Conservation (phyloP, 2,329 filamentous ascomycete species). For the Ascochyta koolunga region DNA sequence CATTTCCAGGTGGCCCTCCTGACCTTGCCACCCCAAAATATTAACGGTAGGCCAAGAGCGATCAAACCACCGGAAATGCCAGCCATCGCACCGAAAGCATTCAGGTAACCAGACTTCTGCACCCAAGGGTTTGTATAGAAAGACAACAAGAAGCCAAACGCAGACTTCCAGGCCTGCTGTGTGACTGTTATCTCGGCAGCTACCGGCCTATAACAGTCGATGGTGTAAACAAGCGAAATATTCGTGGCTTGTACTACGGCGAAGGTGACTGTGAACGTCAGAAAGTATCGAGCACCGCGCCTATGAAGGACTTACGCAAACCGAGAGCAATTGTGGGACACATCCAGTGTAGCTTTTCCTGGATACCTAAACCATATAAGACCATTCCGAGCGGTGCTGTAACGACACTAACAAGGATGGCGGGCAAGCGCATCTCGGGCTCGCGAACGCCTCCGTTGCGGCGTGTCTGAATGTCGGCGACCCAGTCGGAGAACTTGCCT, state of each 20-base stretch:
- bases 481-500: constrained; percentile 61
- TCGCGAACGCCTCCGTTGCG: constrained; percentile 61
- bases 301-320: constrained; percentile 45
- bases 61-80: constrained; percentile 56
- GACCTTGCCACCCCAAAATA: constrained; percentile 58
- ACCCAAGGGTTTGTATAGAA: constrained; percentile 69
- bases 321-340: constrained; percentile 61
- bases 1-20: constrained; percentile 58
- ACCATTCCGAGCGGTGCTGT: constrained; percentile 52
- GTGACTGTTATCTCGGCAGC: constrained; percentile 63
- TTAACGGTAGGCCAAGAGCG: constrained; percentile 58
- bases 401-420: constrained; percentile 50
- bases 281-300: not conserved
- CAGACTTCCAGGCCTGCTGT: constrained; percentile 61
- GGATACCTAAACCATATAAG: constrained; percentile 42
- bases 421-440: constrained; percentile 61
- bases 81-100: constrained; percentile 64
- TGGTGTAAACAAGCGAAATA: constrained; percentile 62
- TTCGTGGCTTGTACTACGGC: constrained; percentile 63
- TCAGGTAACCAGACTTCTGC: constrained; percentile 55
- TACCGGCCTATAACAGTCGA: constrained; percentile 64
- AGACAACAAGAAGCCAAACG: constrained; percentile 64
- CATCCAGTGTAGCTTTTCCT: constrained; percentile 55
- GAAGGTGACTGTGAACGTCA: constrained; percentile 55
- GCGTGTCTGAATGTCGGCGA: constrained; percentile 57